A percentile compares a stretch with the other conserved stretches of the same genome.
phyloP scores from a whole-genome alignment of 2,329 filamentous ascomycete genomes.

The Pyricularia sp. region DNA sequence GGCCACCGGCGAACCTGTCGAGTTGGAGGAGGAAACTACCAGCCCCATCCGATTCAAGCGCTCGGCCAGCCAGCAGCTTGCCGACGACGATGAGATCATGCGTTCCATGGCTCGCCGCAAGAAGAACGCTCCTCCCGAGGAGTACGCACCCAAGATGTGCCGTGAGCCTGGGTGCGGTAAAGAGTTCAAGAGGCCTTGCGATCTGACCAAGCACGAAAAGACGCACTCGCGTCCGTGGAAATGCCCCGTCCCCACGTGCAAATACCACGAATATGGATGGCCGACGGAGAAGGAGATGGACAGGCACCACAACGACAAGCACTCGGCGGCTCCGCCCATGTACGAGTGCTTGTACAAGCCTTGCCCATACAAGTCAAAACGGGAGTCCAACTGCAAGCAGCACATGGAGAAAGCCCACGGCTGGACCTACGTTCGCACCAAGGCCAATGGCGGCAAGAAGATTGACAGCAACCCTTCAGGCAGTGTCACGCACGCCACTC shows the following conservation, averaged over 20 bases:
- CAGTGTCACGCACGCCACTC: slow-evolving; percentile 42
- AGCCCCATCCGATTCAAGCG: slow-evolving; percentile 50
- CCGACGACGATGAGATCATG: slow-evolving; percentile 73
- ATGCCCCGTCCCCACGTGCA: slow-evolving; percentile 73
- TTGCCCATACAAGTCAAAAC: slow-evolving; percentile 91
- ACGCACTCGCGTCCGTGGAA: slow-evolving; percentile 96
- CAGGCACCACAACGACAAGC: slow-evolving; percentile 93
- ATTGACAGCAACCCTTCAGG: slow-evolving; percentile 28
- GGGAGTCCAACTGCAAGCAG: slow-evolving; percentile 94
- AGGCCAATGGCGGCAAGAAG: slow-evolving; percentile 71
- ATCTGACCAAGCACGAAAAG: slow-evolving; percentile 96
- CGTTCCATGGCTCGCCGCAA: slow-evolving; percentile 94
- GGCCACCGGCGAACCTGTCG: slow-evolving; percentile 57
- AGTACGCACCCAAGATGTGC: slow-evolving; percentile 73
- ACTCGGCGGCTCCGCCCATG: slow-evolving; percentile 69
- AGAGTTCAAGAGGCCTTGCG: slow-evolving; percentile 93
- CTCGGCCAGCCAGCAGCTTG: slow-evolving; percentile 57
- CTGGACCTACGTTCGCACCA: slow-evolving; percentile 84
- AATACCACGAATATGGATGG: slow-evolving; percentile 84
- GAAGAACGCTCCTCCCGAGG: slow-evolving; percentile 82
- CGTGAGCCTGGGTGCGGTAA: slow-evolving; percentile 70
- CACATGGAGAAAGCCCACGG: slow-evolving; percentile 97
- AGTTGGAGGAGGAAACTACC: slow-evolving; percentile 39
- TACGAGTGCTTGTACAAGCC: slow-evolving; percentile 75
- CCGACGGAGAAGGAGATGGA: slow-evolving; percentile 97